A percentile compares a stretch with the other conserved stretches of the same genome.
Evolutionary conservation across 352 stramenopile species (phyloP).

Genomic region (Paralagenidium karlingii): DNA sequence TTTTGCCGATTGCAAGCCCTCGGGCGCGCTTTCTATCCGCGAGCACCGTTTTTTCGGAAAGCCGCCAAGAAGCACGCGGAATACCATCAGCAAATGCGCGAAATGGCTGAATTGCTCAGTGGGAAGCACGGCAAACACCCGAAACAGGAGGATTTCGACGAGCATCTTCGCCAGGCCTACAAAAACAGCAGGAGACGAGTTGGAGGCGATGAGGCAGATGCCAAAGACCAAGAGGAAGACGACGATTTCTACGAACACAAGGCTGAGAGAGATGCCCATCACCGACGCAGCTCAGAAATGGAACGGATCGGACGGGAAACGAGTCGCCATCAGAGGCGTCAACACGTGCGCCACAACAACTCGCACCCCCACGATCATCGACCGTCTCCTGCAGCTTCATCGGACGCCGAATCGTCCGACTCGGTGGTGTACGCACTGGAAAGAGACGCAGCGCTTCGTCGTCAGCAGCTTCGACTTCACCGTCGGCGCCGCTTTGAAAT

Average conservation of each 20-base stretch:
- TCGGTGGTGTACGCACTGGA: not conserved
- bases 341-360: too few species aligned
- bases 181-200: constrained; percentile 5
- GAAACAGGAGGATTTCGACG: constrained; percentile 31
- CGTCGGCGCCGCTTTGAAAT: constrained; percentile 19
- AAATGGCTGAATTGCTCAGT: constrained; percentile 7
- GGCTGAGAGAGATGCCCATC: constrained; percentile 2
- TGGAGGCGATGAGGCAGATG: not conserved
- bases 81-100: constrained; percentile 4
- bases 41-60: not conserved
- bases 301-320: too few species aligned
- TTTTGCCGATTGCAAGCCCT: not conserved
- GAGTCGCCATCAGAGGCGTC: too few species aligned
- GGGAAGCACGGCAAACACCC: constrained; percentile 17
- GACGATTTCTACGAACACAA: constrained; percentile 1
- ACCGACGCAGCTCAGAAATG: too few species aligned
- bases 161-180: constrained; percentile 15
- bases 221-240: constrained; percentile 2
- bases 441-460: too few species aligned
- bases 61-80: too few species aligned
- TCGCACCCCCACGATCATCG: not conserved
- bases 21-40: not conserved
- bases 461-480: not conserved
- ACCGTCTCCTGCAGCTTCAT: too few species aligned
- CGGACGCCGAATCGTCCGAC: too few species aligned